Evolutionary conservation across 495 filamentous ascomycete genomes (phyloP), one percentile per base, ranked within the genome.

Genomic region (Lepidopterella palustris): DNA sequence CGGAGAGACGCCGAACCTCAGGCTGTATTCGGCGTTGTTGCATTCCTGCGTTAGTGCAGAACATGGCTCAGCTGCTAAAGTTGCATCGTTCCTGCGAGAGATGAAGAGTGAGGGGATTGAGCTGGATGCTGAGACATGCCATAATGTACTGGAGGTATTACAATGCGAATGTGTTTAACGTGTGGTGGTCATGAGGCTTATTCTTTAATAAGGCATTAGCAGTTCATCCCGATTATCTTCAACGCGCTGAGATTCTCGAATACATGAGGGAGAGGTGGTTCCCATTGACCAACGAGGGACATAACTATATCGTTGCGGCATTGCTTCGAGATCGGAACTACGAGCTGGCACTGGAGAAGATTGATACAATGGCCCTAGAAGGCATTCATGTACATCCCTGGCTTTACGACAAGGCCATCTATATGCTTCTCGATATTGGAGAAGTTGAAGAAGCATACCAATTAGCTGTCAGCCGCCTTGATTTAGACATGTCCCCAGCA

Each of bases 191-290:
- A 35, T 45, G 10, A 26, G 32, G 13, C 5, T 45, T 62, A 35
- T 24, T n/a, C 4, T 4, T 11, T 53, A 21, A 3, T 23, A 53
- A 91, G 83, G 82, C 82, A 5, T 81, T 92, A 23, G 83, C 89
- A 13, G 82, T 95, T 23, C 91, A 96, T 70, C 91, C 92, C 0
- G 85, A 97, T 71, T 91, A 93, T 61, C 45, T 90, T 1, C 76
- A 91, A 10, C 85, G 90, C 23, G 76, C 79, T 32, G 76, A 85
- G 28, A 76, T 95, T n/a, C 72, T 97, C 24, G 83, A 83, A 21
- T 73, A 82, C 42, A 86, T 92, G 80, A 80, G 81, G 66, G 77
- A 82, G 57, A 73, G 84, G 60, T 93, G 88, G 86, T 80, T 88
- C 45, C 73, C 75, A 1, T 69, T 95, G 24, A 83, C 79, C 5